A percentile compares a stretch with the other conserved stretches of the same genome.
phyloP scores from a whole-genome alignment of 2,329 filamentous ascomycete species.

The Penicillium sp. region DNA sequence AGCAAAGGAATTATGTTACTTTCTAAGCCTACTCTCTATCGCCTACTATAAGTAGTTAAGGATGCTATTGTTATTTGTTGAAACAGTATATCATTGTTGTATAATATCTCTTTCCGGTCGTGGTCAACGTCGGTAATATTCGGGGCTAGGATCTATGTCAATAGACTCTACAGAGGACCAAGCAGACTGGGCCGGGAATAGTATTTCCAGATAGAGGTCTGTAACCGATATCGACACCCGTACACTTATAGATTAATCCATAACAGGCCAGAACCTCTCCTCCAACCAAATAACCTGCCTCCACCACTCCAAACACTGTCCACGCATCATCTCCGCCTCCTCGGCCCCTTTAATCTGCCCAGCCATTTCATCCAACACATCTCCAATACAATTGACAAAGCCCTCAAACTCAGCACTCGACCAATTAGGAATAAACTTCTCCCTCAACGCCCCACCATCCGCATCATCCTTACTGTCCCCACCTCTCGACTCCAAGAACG shows the following conservation, averaged over 20 bases:
- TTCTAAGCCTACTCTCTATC: too few relatives aligned
- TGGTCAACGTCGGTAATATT: too few relatives aligned
- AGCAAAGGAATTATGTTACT: too few relatives aligned
- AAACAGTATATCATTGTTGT: too few relatives aligned
- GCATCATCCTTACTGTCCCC: conserved; percentile 42
- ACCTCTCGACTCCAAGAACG: conserved; percentile 29
- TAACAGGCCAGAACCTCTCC: conserved; percentile 54
- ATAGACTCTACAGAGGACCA: too few relatives aligned
- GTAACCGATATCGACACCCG: neutral
- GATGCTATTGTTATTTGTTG: too few relatives aligned
- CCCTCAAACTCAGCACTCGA: conserved; percentile 55
- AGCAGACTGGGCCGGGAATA: too few relatives aligned
- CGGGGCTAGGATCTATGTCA: too few relatives aligned
- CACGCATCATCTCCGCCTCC: conserved; percentile 37
- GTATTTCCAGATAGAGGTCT: too few relatives aligned
- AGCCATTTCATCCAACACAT: conserved; percentile 53
- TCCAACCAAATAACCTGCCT: conserved; percentile 51
- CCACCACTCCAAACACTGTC: conserved; percentile 47
- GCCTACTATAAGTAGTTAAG: too few relatives aligned
- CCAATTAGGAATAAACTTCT: conserved; percentile 66
- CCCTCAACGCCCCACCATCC: conserved; percentile 60
- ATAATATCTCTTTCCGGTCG: too few relatives aligned
- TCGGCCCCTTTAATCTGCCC: conserved; percentile 36
- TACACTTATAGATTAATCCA: conserved; percentile 13
- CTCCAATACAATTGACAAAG: conserved; percentile 55